These are phyloP conservation scores for Pelagophyceae sp. DNA, from an alignment of 352 stramenopile genomes.

Conservation along the genomic window DNA sequence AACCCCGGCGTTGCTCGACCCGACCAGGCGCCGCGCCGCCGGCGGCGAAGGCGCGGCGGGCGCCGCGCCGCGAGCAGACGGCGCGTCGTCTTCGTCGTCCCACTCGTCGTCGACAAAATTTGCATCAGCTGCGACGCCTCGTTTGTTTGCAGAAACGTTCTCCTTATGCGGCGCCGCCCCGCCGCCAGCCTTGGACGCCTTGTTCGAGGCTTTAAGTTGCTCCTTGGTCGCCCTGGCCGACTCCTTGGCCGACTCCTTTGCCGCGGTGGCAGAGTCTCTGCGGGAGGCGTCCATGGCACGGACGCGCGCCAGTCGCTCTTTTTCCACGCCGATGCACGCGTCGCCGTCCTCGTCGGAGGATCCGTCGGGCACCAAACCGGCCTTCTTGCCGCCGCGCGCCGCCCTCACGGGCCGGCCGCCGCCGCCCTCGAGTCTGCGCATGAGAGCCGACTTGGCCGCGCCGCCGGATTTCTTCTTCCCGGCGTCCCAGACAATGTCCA, in stretches of 20 bases:
- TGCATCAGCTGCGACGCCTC: background rate
- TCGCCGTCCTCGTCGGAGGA: background rate
- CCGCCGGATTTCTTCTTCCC: background rate
- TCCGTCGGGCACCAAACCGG: background rate
- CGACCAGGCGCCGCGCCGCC: background rate
- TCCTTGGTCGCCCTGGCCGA: background rate
- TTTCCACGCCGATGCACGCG: background rate
- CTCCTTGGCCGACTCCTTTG: slow-evolving; percentile 6
- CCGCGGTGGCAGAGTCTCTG: background rate
- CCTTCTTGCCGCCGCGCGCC: too few species aligned
- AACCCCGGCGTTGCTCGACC: background rate
- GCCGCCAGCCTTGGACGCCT: background rate
- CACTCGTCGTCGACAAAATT: slow-evolving; percentile 12
- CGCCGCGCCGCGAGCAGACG: background rate
- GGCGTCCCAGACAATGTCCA: slow-evolving; percentile 7
- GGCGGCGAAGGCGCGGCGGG: too few species aligned
- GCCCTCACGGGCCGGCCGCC: background rate
- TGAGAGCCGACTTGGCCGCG: slow-evolving; percentile 9
- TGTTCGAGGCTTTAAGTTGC: background rate
- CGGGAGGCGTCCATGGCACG: background rate
- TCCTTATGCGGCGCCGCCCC: background rate
- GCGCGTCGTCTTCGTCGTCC: background rate
- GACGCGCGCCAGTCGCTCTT: background rate
- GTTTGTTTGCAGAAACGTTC: background rate
- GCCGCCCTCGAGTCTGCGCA: slow-evolving; percentile 1